phyloP scores from a whole-genome alignment of 192 early-diverging fungal species.

The Backusella tuberculispora region DNA sequence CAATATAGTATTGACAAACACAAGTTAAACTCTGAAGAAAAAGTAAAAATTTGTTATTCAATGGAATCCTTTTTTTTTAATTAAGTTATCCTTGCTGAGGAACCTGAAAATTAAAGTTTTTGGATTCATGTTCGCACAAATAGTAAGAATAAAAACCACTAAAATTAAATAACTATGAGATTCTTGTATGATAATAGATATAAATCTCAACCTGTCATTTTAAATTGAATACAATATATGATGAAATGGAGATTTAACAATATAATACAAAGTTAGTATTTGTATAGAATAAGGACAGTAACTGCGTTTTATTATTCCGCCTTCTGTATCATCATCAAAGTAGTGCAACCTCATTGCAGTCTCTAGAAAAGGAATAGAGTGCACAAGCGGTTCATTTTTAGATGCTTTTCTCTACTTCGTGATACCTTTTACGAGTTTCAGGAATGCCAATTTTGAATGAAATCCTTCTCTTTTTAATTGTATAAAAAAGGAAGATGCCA shows the following conservation, averaged over 20 bases:
- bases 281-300: background rate
- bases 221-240: background rate
- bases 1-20: too few species aligned
- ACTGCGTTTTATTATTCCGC: background rate
- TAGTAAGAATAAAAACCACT: too few species aligned
- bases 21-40: too few species aligned
- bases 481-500: background rate
- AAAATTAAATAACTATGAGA: background rate
- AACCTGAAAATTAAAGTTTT: too few species aligned
- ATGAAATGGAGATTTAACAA: background rate
- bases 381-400: background rate
- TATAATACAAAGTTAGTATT: background rate
- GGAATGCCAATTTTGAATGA: background rate
- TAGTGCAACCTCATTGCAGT: background rate
- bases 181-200: background rate
- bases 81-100: too few species aligned
- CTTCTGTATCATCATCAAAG: background rate
- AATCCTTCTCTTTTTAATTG: background rate
- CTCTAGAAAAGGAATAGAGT: background rate
- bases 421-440: conserved; percentile 1
- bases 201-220: conserved; percentile 5
- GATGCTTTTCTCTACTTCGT: background rate
- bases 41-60: too few species aligned
- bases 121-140: too few species aligned
- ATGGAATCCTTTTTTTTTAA: too few species aligned